Conservation (phyloP, 176 grass and related monocot genomes). For the Bonia amplexicaulis region DNA sequence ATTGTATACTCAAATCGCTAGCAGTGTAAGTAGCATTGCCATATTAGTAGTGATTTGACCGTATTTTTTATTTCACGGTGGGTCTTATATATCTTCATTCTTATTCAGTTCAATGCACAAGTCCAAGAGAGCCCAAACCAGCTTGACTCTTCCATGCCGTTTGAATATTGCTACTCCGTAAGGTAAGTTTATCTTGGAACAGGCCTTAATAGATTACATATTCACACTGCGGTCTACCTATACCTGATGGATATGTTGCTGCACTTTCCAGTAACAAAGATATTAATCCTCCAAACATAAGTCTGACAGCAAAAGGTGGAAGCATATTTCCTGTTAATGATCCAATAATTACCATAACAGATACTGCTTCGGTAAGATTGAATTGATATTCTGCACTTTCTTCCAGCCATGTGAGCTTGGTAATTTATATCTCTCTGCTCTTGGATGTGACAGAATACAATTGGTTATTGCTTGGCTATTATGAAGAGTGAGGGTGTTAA, state of each 20-base stretch:
- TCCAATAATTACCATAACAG: conserved; percentile 39
- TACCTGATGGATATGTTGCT: conserved; percentile 25
- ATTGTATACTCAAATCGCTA: conserved; percentile 63
- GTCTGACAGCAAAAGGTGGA: conserved; percentile 63
- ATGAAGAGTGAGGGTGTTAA: conserved; percentile 58
- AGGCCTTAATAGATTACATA: background rate
- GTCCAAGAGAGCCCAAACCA: conserved; percentile 33
- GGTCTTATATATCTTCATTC: conserved; percentile 16
- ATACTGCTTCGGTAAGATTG: conserved; percentile 38
- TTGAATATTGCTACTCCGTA: conserved; percentile 78
- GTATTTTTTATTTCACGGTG: background rate
- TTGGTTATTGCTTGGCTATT: conserved; percentile 80
- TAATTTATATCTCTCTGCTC: conserved; percentile 16
- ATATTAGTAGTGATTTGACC: background rate
- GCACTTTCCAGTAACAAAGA: conserved; percentile 43
- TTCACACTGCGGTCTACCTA: background rate
- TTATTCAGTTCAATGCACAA: conserved; percentile 65
- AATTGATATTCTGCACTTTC: background rate
- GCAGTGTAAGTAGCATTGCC: conserved; percentile 51
- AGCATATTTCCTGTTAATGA: conserved; percentile 57
- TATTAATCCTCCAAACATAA: conserved; percentile 41
- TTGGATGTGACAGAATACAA: conserved; percentile 20
- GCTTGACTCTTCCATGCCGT: conserved; percentile 27
- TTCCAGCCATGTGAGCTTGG: background rate
- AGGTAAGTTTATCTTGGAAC: conserved; percentile 43